Evolutionary conservation across 1,139 yeast species (phyloP), one percentile per base, ranked within the genome.

Genomic region (Debaryomyces sp.): DNA sequence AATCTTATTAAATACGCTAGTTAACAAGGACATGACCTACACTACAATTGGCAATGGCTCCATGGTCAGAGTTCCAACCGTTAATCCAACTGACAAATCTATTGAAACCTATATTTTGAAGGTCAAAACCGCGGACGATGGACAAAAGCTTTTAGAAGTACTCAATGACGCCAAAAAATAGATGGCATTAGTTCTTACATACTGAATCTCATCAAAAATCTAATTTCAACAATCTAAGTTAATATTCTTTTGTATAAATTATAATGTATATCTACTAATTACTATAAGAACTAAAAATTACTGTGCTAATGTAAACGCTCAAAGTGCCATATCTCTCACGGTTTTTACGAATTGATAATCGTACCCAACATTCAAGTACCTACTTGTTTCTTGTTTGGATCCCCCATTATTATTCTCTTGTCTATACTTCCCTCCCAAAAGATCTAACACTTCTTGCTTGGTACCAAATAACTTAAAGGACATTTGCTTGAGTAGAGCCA

Each of bases 71-170:
- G 71, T 87, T 30, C 85, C 90, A 6, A 80, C 78, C 21, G 73
- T 86, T 41, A 78, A 75, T 49, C 55, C 62, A 4, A 64, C 70
- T 2, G 79, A 67, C 12, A 71, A 61, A 24, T 54, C 60, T 3
- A 60, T 76, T 43, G 82, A 80, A 30, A 85, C 91, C 0, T 89
- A 80, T 62, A 74, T 89, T 43, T 71, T 87, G 29, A 82, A 83
- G 58, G 96, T 91, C 37, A 92, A 91, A 69, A 72, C 78, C 2
- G 62, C 75, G 5, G 67, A 58, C n/a, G 96, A 89, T 65, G 97
- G 91, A 18, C 73, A 79, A 40, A 82, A 79, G 49, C 76, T 92
- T 50, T 68, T 80, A 29, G 74, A 76, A 9, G 72, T 80, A 8
- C 72, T 90, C 49, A 81, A 85, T 56, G 77, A 75, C 73, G 74